Conservation (phyloP, 768 basidiomycete genomes). For the Tulasnella sp. region DNA sequence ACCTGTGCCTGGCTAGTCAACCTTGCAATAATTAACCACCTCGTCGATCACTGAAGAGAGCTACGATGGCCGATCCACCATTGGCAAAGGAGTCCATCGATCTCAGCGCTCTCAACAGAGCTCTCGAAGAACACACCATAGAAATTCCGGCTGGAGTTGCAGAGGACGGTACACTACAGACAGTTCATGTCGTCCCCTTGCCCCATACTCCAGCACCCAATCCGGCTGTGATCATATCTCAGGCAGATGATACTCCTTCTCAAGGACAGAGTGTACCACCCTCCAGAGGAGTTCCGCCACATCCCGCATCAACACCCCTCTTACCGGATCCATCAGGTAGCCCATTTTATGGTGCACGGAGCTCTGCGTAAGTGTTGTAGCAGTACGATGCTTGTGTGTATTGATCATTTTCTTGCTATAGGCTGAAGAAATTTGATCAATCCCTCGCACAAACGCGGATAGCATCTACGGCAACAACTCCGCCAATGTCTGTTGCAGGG, state of each 20-base stretch:
- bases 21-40: too few species aligned
- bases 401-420: neutral
- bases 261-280: neutral
- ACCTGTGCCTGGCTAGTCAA: too few species aligned
- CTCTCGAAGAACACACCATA: neutral
- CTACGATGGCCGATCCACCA: too few species aligned
- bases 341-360: slow-evolving; percentile 7
- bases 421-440: slow-evolving; percentile 21
- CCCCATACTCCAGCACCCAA: neutral
- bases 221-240: slow-evolving; percentile 1
- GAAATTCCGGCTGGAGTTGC: slow-evolving; percentile 6
- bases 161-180: slow-evolving; percentile 5
- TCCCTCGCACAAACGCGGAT: slow-evolving; percentile 58
- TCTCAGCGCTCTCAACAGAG: slow-evolving; percentile 3
- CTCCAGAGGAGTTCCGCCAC: neutral
- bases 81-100: too few species aligned
- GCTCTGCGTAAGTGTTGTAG: slow-evolving; percentile 2
- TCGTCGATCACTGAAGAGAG: too few species aligned
- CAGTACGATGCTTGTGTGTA: neutral
- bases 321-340: neutral
- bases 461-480: slow-evolving; percentile 61
- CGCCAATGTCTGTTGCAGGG: slow-evolving; percentile 72
- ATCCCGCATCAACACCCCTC: neutral
- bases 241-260: neutral
- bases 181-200: slow-evolving; percentile 5